phyloP scores from a whole-genome alignment of 768 basidiomycete genomes.

The Cystobasidium ongulense region DNA sequence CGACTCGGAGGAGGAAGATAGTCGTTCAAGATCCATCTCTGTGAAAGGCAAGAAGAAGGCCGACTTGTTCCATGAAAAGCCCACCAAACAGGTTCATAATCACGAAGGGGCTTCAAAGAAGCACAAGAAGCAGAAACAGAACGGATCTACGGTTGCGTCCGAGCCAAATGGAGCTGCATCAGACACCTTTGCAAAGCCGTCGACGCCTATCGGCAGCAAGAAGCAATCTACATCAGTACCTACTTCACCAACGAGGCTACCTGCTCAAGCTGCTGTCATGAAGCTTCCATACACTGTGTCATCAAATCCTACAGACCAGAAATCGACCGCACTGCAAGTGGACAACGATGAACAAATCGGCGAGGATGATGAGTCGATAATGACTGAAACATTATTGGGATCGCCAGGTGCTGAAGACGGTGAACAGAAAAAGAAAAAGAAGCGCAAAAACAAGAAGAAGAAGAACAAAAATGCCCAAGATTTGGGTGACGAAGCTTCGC shows the following conservation, averaged over 20 bases:
- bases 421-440: conserved; percentile 5
- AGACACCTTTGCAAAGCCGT: not conserved
- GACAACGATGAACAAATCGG: not conserved
- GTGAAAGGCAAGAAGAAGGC: not conserved
- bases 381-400: not conserved
- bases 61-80: conserved; percentile 11
- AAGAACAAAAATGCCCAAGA: not conserved
- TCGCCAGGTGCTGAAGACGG: not conserved
- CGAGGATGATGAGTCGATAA: conserved; percentile 2
- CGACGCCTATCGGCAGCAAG: not conserved
- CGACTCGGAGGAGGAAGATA: conserved; percentile 20
- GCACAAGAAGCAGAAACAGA: conserved; percentile 2
- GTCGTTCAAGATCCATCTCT: conserved; percentile 1
- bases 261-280: not conserved
- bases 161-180: not conserved
- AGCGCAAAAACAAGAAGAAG: conserved; percentile 20
- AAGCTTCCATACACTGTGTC: too few species aligned
- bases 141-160: not conserved
- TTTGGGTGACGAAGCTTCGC: not conserved
- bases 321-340: too few species aligned
- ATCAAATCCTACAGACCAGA: not conserved
- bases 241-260: not conserved
- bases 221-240: not conserved
- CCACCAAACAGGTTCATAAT: not conserved
- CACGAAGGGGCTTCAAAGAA: not conserved